phyloP scores from a whole-genome alignment of 2,329 filamentous ascomycete genomes.

The Rutstroemia sp. region DNA sequence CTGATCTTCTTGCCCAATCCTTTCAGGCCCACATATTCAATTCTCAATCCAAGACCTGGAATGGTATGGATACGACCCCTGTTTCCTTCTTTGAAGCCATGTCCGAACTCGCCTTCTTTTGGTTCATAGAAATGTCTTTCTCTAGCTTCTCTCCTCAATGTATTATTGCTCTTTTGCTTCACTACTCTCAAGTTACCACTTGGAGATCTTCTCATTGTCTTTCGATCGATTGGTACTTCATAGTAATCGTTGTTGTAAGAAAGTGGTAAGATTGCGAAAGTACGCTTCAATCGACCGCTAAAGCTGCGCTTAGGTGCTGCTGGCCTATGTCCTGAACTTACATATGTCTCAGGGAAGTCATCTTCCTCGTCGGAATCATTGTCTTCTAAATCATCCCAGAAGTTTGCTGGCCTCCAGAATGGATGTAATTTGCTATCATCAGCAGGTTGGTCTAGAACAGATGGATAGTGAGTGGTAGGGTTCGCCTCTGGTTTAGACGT shows the following conservation, averaged over 20 bases:
- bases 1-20: slow-evolving; percentile 48
- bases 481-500: slow-evolving; percentile 22
- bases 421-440: slow-evolving; percentile 52
- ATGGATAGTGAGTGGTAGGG: slow-evolving; percentile 32
- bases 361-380: slow-evolving; percentile 30
- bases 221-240: slow-evolving; percentile 38
- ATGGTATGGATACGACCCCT: slow-evolving; percentile 23
- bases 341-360: slow-evolving; percentile 41
- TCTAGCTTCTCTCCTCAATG: slow-evolving; percentile 16
- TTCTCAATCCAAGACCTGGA: slow-evolving; percentile 34
- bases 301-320: slow-evolving; percentile 39
- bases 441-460: slow-evolving; percentile 38
- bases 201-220: slow-evolving; percentile 50
- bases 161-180: slow-evolving; percentile 39
- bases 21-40: slow-evolving; percentile 43
- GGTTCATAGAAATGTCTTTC: slow-evolving; percentile 12
- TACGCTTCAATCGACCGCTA: slow-evolving; percentile 39
- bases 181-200: slow-evolving; percentile 56
- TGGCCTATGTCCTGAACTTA: slow-evolving; percentile 32
- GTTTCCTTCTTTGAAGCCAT: slow-evolving; percentile 27
- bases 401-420: slow-evolving; percentile 51
- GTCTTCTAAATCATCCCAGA: slow-evolving; percentile 34
- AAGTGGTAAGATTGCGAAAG: slow-evolving; percentile 53
- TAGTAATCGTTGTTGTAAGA: slow-evolving; percentile 35
- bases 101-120: slow-evolving; percentile 20